Conservation (phyloP, 2,329 filamentous ascomycete genomes). For the Pseudohalonectria lignicola region DNA sequence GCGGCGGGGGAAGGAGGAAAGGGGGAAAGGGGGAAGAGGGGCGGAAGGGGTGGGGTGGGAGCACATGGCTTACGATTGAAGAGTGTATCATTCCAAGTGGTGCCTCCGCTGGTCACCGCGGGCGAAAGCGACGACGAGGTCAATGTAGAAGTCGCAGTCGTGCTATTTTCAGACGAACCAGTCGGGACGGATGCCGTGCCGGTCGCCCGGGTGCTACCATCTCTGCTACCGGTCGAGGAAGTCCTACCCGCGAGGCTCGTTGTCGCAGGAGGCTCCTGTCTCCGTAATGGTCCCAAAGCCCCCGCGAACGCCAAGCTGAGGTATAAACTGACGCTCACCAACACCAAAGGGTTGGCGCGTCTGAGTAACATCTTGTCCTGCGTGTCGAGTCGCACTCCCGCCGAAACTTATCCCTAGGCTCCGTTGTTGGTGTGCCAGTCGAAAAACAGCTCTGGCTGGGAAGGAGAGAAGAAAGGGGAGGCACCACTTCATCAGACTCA, state of each 20-base stretch:
- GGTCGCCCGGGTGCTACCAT: too few relatives aligned
- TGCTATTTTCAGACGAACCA: not conserved
- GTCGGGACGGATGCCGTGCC: not conserved
- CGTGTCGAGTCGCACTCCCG: too few relatives aligned
- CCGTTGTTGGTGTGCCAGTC: too few relatives aligned
- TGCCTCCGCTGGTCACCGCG: not conserved
- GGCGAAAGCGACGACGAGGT: too few relatives aligned
- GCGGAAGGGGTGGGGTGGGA: not conserved
- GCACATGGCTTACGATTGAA: constrained; percentile 15
- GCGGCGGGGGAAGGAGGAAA: too few relatives aligned
- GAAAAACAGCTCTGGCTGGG: too few relatives aligned
- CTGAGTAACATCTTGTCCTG: not conserved
- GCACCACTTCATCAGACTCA: too few relatives aligned
- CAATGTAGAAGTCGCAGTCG: not conserved
- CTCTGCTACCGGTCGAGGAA: too few relatives aligned
- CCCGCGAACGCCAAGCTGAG: not conserved
- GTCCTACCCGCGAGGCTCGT: too few relatives aligned
- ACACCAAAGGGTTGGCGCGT: not conserved
- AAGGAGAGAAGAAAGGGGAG: too few relatives aligned
- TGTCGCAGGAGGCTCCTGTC: too few relatives aligned
- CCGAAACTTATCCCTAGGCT: too few relatives aligned
- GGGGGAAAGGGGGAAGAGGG: not conserved
- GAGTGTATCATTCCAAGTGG: constrained; percentile 8
- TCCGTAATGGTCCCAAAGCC: not conserved
- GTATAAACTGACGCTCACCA: not conserved